Conservation (phyloP, 129 eudicot genomes). For the Ambrosia trifida region DNA sequence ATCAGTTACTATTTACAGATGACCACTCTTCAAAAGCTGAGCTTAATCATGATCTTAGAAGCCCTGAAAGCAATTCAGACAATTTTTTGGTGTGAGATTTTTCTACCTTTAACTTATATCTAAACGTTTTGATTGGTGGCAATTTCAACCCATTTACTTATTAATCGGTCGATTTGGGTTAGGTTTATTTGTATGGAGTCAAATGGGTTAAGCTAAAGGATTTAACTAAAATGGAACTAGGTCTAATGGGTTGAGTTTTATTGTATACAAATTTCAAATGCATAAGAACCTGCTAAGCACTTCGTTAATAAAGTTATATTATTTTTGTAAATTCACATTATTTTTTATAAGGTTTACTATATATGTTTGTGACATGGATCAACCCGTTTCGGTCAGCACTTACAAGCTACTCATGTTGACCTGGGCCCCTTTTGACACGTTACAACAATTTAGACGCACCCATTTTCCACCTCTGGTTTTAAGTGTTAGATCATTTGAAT, state of each 20-base stretch:
- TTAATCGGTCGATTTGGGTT: background rate
- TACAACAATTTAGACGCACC: background rate
- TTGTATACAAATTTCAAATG: background rate
- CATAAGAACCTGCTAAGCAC: background rate
- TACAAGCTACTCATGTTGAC: background rate
- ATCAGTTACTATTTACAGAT: conserved; percentile 35
- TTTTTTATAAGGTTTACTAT: background rate
- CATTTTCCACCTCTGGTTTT: background rate
- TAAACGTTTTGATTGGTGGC: background rate
- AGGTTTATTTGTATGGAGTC: background rate
- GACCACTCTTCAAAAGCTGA: conserved; percentile 24
- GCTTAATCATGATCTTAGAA: conserved; percentile 31
- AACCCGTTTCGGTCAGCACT: background rate
- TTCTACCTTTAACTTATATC: conserved; percentile 10
- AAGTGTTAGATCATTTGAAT: background rate
- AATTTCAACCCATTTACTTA: background rate
- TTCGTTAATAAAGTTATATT: background rate
- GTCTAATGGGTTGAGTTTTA: background rate
- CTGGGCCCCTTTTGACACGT: background rate
- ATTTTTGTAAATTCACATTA: background rate
- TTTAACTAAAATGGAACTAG: background rate
- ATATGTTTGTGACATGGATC: background rate
- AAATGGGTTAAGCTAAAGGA: conserved; percentile 4
- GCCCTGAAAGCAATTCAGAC: conserved; percentile 21
- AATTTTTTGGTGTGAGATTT: conserved; percentile 34